Base-by-base conservation (phyloP, 331 rosid genomes). In the Dryas integrifolia region DNA sequence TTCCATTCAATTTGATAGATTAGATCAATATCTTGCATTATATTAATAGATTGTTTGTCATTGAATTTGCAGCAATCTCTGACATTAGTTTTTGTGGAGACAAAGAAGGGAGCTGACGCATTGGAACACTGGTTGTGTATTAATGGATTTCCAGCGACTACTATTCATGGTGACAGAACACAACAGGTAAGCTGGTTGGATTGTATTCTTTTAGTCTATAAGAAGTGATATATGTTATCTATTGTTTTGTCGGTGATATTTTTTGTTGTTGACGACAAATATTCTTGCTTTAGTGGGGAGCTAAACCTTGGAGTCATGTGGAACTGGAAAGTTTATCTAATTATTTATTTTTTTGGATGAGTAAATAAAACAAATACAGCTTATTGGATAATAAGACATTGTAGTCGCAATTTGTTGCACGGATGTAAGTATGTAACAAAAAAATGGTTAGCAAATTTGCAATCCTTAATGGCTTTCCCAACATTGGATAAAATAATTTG, bases 101-200 rank as follows among this genome's bases (percentile, higher is more conserved):
- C 98, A 74, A 92, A 92, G 85, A 92, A 92, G 83, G 97, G 98
- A 82, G 98, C 97, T 67, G 98, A 92, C 80, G 82, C 97, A 7
- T 92, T 92, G 74, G 98, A 92, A 76, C 83, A 90, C 58, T 92
- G 97, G 97, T 69, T 92, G 72, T 86, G 92, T 51, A 58, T 78
- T 18, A 87, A 91, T 74, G 87, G 85, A 72, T 92, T 92, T 82
- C 97, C 98, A 21, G 98, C 98, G 70, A 92, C 98, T 59, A 90
- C 96, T 70, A 92, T 92, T 72, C 98, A 92, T 16, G 97, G 98
- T 56, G 98, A 92, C 75, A 87, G 98, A 79, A 72, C 96, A 56
- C 97, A 92, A 61, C 98, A 92, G 96, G 98, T 88, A 18, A 77
- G 82, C 79, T 50, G 63, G 62, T 71, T 26, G 57, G 24, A 35